These are phyloP conservation scores for Epichloe uncinata DNA, from an alignment of 2,329 filamentous ascomycete genomes.

Conservation along the genomic window DNA sequence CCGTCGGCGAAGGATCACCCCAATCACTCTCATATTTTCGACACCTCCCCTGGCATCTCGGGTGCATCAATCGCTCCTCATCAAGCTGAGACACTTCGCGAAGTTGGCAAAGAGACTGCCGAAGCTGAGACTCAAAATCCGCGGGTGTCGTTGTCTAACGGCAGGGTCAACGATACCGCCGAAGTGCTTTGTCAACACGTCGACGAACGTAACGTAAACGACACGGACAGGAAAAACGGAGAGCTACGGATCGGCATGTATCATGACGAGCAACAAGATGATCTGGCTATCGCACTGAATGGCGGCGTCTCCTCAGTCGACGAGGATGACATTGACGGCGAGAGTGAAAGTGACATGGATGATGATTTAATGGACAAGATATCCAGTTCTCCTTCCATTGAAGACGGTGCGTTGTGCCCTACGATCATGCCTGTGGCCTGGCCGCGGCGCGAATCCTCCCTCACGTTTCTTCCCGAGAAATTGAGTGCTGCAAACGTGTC, in stretches of 20 bases:
- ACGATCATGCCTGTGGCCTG: slow-evolving; percentile 23
- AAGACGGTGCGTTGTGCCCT: slow-evolving; percentile 78
- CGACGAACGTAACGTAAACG: slow-evolving; percentile 28
- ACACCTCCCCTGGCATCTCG: slow-evolving; percentile 32
- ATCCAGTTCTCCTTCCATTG: slow-evolving; percentile 95
- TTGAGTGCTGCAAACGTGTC: slow-evolving; percentile 15
- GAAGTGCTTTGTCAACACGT: slow-evolving; percentile 27
- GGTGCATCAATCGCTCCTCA: slow-evolving; percentile 53
- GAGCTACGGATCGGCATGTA: slow-evolving; percentile 20
- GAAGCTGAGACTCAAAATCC: slow-evolving; percentile 58
- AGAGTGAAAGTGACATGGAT: slow-evolving; percentile 55
- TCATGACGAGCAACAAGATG: slow-evolving; percentile 34
- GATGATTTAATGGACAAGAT: slow-evolving; percentile 98
- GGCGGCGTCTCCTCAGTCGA: slow-evolving; percentile 39
- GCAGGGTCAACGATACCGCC: slow-evolving; percentile 28
- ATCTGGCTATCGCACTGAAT: slow-evolving; percentile 47
- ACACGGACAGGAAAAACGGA: slow-evolving; percentile 5
- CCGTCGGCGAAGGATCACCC: slow-evolving; percentile 77
- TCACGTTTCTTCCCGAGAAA: slow-evolving; percentile 20
- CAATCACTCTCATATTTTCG: slow-evolving; percentile 9
- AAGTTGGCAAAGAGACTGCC: slow-evolving; percentile 62
- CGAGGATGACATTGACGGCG: slow-evolving; percentile 53
- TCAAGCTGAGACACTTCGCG: slow-evolving; percentile 72
- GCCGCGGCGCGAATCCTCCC: slow-evolving; percentile 32
- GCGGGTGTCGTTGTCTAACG: slow-evolving; percentile 39